Evolutionary conservation across 2,329 filamentous ascomycete species (phyloP), one percentile per base, ranked within the genome.

Genomic region (Ceratocystis cubensis): DNA sequence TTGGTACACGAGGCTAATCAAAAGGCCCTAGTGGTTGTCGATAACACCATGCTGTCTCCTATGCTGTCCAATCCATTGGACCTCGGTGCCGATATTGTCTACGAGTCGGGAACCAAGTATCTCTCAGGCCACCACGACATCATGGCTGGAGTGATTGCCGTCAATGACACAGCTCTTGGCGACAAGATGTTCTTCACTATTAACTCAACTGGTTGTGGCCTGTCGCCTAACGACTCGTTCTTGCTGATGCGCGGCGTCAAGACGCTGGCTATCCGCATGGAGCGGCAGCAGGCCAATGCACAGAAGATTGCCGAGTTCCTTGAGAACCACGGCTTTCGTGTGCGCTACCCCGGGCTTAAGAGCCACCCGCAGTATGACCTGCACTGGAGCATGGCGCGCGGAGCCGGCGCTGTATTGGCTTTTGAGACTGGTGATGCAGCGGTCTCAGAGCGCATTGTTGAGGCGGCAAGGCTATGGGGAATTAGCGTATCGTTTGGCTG

Each of bases 1-100:
- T 78, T 87, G 22, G 84, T 88, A 0, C 94, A 97, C 75, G 84
- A 87, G 46, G 84, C 83, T 63, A 96, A 94, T 75, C 80, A 87
- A 6, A 84, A 84, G 69, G 88, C 90, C 30, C 79, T 97, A 50
- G 91, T 99, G 17, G 86, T 92, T 1, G 94, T 97, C 30, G 94
- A 99, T 77, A 99, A 99, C 79, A 99, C 94, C 67, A 99, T 99
- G 94, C 86, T 99, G 70, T 96, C 92, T 1, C 94, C 94, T 10
- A 87, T 96, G 80, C 85, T 99, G 6, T 87, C 87, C 73, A 97
- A 96, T 77, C 94, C 94, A 5, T 84, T 99, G 20, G 93, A 97
- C 69, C 82, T 97, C 33, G 94, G 95, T 67, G 92, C 93, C 17
- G 94, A 99, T 73, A 88, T 99, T 71, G 91, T 96, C 66, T 99